Base-by-base conservation (phyloP, 2,329 filamentous ascomycete genomes). In the Rhynchosporium agropyri region DNA sequence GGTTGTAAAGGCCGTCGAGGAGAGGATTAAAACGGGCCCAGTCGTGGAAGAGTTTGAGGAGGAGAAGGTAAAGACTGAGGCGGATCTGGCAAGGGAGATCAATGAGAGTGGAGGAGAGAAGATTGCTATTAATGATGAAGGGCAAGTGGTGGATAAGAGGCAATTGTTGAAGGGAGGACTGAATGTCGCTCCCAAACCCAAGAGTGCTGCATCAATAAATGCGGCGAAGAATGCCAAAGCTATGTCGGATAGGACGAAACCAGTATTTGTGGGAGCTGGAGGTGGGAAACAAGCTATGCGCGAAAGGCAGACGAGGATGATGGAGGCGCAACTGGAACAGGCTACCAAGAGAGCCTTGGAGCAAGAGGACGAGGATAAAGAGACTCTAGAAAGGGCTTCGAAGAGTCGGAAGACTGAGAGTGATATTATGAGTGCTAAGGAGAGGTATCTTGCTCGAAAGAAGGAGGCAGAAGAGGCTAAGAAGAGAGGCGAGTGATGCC, bases 81-180 rank as follows among this genome's bases (percentile, higher is more conserved):
- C 83, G 2, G 84, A 92, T 40, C 71, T 87, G n/a, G 89, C 88
- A 4, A 81, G 79, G 54, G 87, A 90, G 70, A 81, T 92, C 58
- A 88, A 88, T 60, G 82, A 84, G 45, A 85, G 81, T 67, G 70
- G 80, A 65, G 85, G 79, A 66, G 86, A 78, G 0, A 78, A 80
- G 3, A 83, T 95, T 45, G 83, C 86, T 7, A 77, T 94, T 70
- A 94, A 94, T 71, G 91, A 95, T 65, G 91, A 95, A 45, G 91
- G 91, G 0, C 86, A 93, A 73, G 87, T 95, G 1, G 88, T 91
- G 31, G 91, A 96, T 74, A 94, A 92, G 79, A 82, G 90, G n/a
- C 88, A 95, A 74, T 79, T 95, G 8, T 82, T 96, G 6, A 83
- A 79, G 53, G 89, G 90, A 6, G 91, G 91, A 31, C 80, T 96